These are phyloP conservation scores for Extremus antarcticus DNA, from an alignment of 495 filamentous ascomycete species.

Conservation along the genomic window DNA sequence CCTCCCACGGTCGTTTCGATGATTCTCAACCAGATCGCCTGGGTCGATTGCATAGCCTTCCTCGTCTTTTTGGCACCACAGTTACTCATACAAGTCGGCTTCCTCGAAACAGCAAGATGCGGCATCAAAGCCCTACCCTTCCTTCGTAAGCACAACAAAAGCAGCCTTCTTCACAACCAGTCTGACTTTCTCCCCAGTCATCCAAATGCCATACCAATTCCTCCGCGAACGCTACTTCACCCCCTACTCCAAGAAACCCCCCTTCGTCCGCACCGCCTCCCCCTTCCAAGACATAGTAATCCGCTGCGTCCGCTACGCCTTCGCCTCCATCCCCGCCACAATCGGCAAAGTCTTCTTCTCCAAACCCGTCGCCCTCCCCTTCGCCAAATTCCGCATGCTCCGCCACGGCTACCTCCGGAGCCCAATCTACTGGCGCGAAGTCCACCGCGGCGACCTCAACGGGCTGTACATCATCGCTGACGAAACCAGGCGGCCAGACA, in stretches of 20 bases:
- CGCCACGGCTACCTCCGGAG: conserved; percentile 52
- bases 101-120: conserved; percentile 44
- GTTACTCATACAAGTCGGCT: conserved; percentile 49
- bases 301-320: conserved; percentile 64
- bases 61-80: conserved; percentile 54
- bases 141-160: conserved; percentile 49
- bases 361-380: conserved; percentile 58
- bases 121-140: conserved; percentile 56
- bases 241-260: conserved; percentile 32
- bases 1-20: conserved; percentile 26
- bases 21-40: conserved; percentile 57
- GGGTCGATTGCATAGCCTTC: conserved; percentile 60
- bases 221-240: conserved; percentile 47
- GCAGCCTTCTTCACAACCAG: too few species aligned
- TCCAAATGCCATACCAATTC: conserved; percentile 44
- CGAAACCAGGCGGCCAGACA: conserved; percentile 44
- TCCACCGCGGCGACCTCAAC: conserved; percentile 38
- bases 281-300: conserved; percentile 65
- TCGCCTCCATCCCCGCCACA: conserved; percentile 52
- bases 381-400: conserved; percentile 60
- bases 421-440: conserved; percentile 53
- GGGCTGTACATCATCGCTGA: conserved; percentile 54
- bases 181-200: conserved; percentile 11
- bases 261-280: conserved; percentile 54
- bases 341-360: conserved; percentile 66